Evolutionary conservation across 2,329 filamentous ascomycete species (phyloP), one percentile per base, ranked within the genome.

Genomic region (Chaetomium sp.): DNA sequence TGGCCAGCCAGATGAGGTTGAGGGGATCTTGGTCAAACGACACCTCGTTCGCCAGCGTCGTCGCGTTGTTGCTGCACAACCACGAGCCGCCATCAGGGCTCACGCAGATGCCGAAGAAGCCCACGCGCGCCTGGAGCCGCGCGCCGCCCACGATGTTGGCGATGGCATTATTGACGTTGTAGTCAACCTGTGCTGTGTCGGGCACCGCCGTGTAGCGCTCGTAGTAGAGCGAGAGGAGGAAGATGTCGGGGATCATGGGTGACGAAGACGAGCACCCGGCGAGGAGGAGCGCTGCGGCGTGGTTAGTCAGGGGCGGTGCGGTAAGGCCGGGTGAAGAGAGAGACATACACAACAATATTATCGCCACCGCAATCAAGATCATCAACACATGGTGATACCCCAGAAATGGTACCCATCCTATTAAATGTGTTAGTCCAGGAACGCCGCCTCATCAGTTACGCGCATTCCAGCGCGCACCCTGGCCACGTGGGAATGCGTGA

Each of bases 211-310:
- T 87, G 80, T 97, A 97, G 68, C 86, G 83, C 76, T 96, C 82
- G 82, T 97, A 99, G 86, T 96, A 98, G 73, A 99, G 87, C n/a
- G 93, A 97, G 70, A 99, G 91, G 71, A 99, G 87, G 84, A 97
- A 99, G 78, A 99, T 98, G 75, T 89, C 88, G 29, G 95, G 95
- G 72, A 99, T 97, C 62, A 96, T 82, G 2, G 94, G 95, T 59
- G 94, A 97, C 49, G 94, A 97, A 10, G 94, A 98, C 4, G 95
- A 98, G 79, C 95, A 99, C 73, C 95, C 95, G 74, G 95, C 94
- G 71, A 99, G 83, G 73, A 99, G 81, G 69, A 99, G 86, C 72
- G 95, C 93, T 97, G 66, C 19, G 4, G 16, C 4, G 8, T n/a
- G n/a, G 29, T 1, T 7, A 45, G 57, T 60, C 29, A 59, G 54